Conservation (phyloP, 2,329 filamentous ascomycete species). For the Thielaviopsis punctulata region DNA sequence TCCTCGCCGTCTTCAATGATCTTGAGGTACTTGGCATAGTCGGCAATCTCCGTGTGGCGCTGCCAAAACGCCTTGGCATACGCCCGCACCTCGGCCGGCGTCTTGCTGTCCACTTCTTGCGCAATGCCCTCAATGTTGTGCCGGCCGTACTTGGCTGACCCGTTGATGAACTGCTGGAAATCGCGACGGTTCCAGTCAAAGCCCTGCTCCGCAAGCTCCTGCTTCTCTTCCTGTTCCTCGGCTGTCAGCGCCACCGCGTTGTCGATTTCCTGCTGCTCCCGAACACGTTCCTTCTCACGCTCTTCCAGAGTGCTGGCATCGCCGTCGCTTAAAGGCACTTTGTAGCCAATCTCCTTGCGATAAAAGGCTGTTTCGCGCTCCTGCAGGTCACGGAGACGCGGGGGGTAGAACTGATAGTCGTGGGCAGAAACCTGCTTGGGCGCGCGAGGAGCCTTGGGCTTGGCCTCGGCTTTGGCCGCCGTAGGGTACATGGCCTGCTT, state of each 20-base stretch:
- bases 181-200: constrained; percentile 97
- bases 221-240: constrained; percentile 77
- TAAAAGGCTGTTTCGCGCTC: constrained; percentile 93
- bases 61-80: constrained; percentile 97
- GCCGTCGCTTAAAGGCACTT: constrained; percentile 76
- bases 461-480: constrained; percentile 64
- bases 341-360: constrained; percentile 91
- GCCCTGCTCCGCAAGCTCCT: constrained; percentile 61
- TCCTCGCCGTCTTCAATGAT: constrained; percentile 89
- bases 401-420: constrained; percentile 94
- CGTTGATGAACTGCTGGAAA: constrained; percentile 96
- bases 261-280: constrained; percentile 86
- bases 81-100: constrained; percentile 63
- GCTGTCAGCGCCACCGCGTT: constrained; percentile 76
- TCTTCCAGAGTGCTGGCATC: constrained; percentile 74
- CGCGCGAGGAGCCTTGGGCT: constrained; percentile 87
- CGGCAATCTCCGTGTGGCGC: constrained; percentile 75
- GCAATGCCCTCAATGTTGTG: constrained; percentile 73
- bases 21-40: constrained; percentile 76
- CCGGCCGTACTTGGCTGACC: constrained; percentile 81
- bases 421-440: constrained; percentile 85
- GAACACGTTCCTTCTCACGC: constrained; percentile 69
- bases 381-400: constrained; percentile 69
- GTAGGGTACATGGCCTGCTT: constrained; percentile 65
- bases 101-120: constrained; percentile 82